Percentiles rank a stretch among this genome's conserved stretches.
Evolutionary conservation across 2,329 filamentous ascomycete genomes (phyloP).

Genomic region (Talaromyces sp.): DNA sequence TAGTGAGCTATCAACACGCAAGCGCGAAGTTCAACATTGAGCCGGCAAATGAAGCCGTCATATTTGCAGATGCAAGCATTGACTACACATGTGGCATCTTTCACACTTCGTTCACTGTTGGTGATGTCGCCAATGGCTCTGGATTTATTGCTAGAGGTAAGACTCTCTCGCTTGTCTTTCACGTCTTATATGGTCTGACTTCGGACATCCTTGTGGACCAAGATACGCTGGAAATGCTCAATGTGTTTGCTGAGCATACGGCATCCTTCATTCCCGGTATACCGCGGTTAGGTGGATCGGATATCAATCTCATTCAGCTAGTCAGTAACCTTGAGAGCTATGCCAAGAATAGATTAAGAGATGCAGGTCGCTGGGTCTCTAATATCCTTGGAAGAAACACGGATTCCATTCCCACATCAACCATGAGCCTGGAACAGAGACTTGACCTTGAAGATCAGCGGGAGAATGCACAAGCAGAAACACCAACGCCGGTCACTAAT

Average conservation of each 20-base stretch:
- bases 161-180: not conserved
- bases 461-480: not conserved
- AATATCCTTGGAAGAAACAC: not conserved
- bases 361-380: not conserved
- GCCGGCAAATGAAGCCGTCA: not conserved
- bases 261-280: not conserved
- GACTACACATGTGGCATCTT: not conserved
- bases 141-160: not conserved
- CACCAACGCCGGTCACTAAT: not conserved
- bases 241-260: not conserved
- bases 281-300: not conserved
- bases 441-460: not conserved
- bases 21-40: not conserved
- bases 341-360: not conserved
- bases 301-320: not conserved
- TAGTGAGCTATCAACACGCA: not conserved
- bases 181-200: not conserved
- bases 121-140: not conserved
- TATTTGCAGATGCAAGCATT: not conserved
- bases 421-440: not conserved
- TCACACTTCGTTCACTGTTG: not conserved
- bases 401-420: not conserved
- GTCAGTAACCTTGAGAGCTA: not conserved
- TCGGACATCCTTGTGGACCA: not conserved
- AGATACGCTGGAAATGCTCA: not conserved